These are phyloP conservation scores for Agaricus subrufescens DNA, from an alignment of 768 basidiomycete genomes.

Conservation along the genomic window DNA sequence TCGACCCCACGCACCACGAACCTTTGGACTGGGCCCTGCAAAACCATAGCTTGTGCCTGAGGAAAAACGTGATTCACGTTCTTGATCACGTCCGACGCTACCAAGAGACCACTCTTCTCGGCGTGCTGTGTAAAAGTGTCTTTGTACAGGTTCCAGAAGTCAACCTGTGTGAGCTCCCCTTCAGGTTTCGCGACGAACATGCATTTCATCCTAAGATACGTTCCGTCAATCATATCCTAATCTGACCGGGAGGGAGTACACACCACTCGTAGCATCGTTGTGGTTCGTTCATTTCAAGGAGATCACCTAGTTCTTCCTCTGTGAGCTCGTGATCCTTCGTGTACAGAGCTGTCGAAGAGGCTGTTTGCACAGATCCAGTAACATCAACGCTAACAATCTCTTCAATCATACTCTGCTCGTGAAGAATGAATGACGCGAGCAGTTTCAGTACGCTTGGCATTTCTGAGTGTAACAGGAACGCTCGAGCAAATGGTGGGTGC, in stretches of 20 bases:
- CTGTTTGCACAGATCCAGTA: constrained; percentile 53
- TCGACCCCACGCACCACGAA: constrained; percentile 90
- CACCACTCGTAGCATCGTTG: constrained; percentile 83
- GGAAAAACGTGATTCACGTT: constrained; percentile 84
- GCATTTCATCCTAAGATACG: constrained; percentile 75
- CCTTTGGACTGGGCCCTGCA: constrained; percentile 62
- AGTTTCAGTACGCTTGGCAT: constrained; percentile 69
- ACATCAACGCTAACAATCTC: constrained; percentile 62
- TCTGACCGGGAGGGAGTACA: constrained; percentile 11
- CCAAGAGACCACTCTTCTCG: constrained; percentile 57
- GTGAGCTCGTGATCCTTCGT: constrained; percentile 64
- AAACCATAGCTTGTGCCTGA: constrained; percentile 82
- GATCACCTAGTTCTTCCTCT: constrained; percentile 58
- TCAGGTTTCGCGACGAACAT: constrained; percentile 77
- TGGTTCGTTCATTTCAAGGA: constrained; percentile 63
- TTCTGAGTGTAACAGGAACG: constrained; percentile 65
- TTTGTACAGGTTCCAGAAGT: constrained; percentile 93
- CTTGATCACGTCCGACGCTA: constrained; percentile 93
- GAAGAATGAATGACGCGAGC: constrained; percentile 60
- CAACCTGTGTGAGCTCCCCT: constrained; percentile 86
- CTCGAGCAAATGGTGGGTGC: constrained; percentile 68
- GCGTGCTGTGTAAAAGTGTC: constrained; percentile 66
- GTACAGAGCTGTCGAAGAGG: constrained; percentile 43
- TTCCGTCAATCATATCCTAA: neutral
- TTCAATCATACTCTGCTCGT: constrained; percentile 57